phyloP scores from a whole-genome alignment of 2,329 filamentous ascomycete species.

The Aureobasidium sp. region DNA sequence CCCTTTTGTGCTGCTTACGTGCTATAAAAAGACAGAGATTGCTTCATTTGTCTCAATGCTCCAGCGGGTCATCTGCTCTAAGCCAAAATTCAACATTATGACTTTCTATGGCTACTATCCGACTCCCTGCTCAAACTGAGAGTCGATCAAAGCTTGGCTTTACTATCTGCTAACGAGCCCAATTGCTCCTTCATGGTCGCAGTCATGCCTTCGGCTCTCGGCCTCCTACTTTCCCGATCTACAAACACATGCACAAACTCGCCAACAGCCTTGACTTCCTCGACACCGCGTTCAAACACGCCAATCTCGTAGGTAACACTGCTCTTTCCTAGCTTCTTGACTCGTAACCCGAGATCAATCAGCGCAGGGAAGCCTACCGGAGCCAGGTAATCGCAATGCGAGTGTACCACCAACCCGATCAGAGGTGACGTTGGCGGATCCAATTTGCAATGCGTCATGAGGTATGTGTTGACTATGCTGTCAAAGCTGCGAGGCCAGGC shows the following conservation, averaged over 20 bases:
- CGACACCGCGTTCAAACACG: conserved; percentile 68
- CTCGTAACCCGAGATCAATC: conserved; percentile 72
- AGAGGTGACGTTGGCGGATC: conserved; percentile 62
- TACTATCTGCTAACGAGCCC: conserved; percentile 23
- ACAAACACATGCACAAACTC: conserved; percentile 86
- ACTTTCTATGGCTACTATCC: background rate
- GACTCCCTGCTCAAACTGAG: background rate
- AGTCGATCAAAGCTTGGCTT: conserved; percentile 17
- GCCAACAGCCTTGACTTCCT: conserved; percentile 74
- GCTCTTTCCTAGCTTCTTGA: conserved; percentile 75
- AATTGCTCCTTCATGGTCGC: conserved; percentile 45
- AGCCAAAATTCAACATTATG: no score
- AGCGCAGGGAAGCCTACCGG: conserved; percentile 75
- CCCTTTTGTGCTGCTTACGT: background rate
- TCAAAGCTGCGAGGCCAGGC: conserved; percentile 57
- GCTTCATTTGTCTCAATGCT: background rate
- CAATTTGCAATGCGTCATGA: conserved; percentile 71
- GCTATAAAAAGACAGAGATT: background rate
- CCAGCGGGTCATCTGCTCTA: no score
- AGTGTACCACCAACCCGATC: conserved; percentile 78
- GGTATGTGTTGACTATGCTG: conserved; percentile 80
- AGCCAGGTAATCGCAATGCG: conserved; percentile 78
- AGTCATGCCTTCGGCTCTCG: conserved; percentile 60
- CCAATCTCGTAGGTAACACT: conserved; percentile 88
- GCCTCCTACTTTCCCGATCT: conserved; percentile 62